These are phyloP conservation scores for Leptodermis oblonga DNA, from an alignment of 257 asterid species.

Conservation along the genomic window DNA sequence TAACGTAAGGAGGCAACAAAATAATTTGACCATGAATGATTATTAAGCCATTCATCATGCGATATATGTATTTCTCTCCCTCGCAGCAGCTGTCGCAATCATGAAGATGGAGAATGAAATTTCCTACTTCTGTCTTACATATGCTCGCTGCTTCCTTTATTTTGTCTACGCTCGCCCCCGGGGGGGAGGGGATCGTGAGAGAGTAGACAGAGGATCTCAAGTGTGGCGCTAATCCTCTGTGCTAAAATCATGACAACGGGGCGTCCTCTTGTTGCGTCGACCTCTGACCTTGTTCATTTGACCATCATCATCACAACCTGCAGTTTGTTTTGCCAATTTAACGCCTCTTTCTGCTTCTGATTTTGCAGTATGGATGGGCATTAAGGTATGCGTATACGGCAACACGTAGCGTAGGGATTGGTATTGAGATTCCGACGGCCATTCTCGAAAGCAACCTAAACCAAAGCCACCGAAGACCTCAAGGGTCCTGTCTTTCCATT, in stretches of 20 bases:
- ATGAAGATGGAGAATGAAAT: not conserved
- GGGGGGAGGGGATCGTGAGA: too few relatives aligned
- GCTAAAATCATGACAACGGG: not conserved
- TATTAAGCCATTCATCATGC: too few relatives aligned
- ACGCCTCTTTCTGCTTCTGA: not conserved
- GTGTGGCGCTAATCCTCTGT: not conserved
- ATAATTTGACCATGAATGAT: slow-evolving; percentile 1
- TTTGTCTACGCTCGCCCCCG: not conserved
- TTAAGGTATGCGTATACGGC: not conserved
- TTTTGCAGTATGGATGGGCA: not conserved
- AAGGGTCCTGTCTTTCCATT: not conserved
- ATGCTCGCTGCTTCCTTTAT: not conserved
- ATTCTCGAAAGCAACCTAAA: too few relatives aligned
- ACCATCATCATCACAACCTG: not conserved
- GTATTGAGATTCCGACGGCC: not conserved
- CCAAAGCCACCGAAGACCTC: not conserved
- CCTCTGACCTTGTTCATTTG: not conserved
- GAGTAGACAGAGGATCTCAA: too few relatives aligned
- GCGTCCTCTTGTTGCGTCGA: slow-evolving; percentile 3
- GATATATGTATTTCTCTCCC: not conserved
- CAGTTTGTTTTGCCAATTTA: not conserved
- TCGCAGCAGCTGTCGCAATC: too few relatives aligned
- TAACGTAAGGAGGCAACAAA: not conserved
- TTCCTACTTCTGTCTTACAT: not conserved
- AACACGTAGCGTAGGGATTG: not conserved